Percentiles rank a stretch among this genome's conserved stretches.
These are phyloP conservation scores for Trametes hirsuta DNA, from an alignment of 1,284 basidiomycete genomes.

Conservation along the genomic window DNA sequence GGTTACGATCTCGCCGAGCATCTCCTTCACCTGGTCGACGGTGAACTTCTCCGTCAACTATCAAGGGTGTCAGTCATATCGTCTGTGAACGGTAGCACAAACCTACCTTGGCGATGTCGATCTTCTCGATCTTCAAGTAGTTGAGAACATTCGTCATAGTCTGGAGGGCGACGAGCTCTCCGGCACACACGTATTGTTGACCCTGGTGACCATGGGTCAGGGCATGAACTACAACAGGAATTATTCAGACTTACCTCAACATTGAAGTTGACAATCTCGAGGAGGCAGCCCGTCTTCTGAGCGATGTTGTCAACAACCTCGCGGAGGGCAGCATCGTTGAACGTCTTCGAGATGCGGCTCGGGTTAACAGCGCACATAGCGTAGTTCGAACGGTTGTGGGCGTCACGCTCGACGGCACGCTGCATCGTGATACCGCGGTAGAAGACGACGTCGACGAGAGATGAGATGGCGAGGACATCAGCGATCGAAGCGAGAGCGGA, in stretches of 20 bases:
- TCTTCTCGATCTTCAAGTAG: conserved; percentile 95
- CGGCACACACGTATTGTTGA: conserved; percentile 98
- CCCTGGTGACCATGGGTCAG: conserved; percentile 49
- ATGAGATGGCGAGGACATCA: conserved; percentile 92
- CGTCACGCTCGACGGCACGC: conserved; percentile 94
- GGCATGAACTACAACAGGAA: too few relatives aligned
- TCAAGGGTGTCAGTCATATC: conserved; percentile 10
- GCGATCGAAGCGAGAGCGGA: conserved; percentile 97
- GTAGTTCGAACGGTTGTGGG: conserved; percentile 92
- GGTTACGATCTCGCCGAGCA: conserved; percentile 89
- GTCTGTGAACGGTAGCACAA: neutral
- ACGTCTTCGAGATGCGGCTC: conserved; percentile 90
- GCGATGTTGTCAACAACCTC: conserved; percentile 95
- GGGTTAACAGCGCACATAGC: conserved; percentile 99
- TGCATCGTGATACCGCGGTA: conserved; percentile 99
- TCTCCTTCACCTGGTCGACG: conserved; percentile 89
- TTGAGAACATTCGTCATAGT: conserved; percentile 96
- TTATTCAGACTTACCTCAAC: conserved; percentile 71
- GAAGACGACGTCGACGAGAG: conserved; percentile 98
- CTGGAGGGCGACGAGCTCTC: conserved; percentile 92
- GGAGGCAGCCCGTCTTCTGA: conserved; percentile 74
- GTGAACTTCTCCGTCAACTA: conserved; percentile 85
- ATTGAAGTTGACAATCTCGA: conserved; percentile 98
- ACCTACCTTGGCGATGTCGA: conserved; percentile 91
- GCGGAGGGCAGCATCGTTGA: conserved; percentile 90